phyloP scores from a whole-genome alignment of 306 rosid genomes.

The Prunus mongolica region DNA sequence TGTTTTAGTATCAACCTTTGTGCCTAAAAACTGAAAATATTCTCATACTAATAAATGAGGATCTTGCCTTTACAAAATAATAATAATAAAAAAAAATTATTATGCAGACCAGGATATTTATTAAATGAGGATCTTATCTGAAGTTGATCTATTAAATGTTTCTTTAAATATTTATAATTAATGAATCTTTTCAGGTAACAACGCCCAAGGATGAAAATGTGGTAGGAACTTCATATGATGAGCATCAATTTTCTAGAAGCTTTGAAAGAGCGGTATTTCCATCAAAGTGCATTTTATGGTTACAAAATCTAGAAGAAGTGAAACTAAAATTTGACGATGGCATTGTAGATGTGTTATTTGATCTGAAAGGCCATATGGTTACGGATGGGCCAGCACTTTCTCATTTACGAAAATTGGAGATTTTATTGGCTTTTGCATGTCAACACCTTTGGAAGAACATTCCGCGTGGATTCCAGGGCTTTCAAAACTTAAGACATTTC shows the following conservation, averaged over 20 bases:
- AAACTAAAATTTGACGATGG: accelerated
- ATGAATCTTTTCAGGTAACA: background rate
- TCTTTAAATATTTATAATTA: too few relatives aligned
- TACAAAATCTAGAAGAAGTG: background rate
- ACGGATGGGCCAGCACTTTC: background rate
- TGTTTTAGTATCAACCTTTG: too few relatives aligned
- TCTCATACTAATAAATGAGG: too few relatives aligned
- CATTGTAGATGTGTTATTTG: background rate
- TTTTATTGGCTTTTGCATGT: accelerated
- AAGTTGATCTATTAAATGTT: too few relatives aligned
- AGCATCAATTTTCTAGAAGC: background rate
- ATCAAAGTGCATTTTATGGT: background rate
- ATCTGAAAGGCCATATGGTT: background rate
- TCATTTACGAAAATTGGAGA: background rate
- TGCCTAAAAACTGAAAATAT: too few relatives aligned
- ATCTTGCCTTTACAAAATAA: too few relatives aligned
- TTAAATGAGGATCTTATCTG: too few relatives aligned
- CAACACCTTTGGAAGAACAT: background rate
- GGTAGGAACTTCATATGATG: too few relatives aligned
- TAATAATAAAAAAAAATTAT: too few relatives aligned
- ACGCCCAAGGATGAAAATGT: background rate
- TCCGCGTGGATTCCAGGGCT: background rate
- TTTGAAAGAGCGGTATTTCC: background rate
- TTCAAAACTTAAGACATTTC: background rate
- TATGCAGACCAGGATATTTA: too few relatives aligned